Percentiles rank a stretch among this genome's conserved stretches.
phyloP scores from a whole-genome alignment of 2,329 filamentous ascomycete species.

The Colletotrichum cereale region DNA sequence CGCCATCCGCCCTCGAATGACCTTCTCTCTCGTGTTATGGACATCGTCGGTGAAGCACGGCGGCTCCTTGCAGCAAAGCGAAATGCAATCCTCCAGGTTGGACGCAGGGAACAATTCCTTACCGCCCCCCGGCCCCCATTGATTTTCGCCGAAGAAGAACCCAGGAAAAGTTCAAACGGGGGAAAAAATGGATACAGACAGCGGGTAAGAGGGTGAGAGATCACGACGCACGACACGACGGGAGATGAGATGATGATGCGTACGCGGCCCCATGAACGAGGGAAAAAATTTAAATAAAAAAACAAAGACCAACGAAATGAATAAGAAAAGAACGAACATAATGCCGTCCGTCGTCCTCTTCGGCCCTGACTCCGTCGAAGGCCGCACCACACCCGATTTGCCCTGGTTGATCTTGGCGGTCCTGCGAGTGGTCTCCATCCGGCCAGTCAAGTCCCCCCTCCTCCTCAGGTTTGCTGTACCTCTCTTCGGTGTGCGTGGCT shows the following conservation, averaged over 20 bases:
- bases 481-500: too few relatives aligned
- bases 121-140: neutral
- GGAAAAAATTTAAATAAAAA: too few relatives aligned
- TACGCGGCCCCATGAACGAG: neutral
- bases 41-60: neutral
- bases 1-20: neutral
- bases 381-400: conserved; percentile 1
- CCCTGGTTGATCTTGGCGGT: conserved; percentile 14
- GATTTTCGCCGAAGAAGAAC: neutral
- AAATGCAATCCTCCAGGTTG: neutral
- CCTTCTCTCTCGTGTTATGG: neutral
- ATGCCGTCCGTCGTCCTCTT: neutral
- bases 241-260: neutral
- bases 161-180: neutral
- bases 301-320: neutral
- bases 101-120: neutral
- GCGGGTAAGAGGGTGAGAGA: neutral
- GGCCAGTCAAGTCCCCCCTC: too few relatives aligned
- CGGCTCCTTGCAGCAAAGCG: conserved; percentile 19
- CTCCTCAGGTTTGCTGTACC: too few relatives aligned
- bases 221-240: too few relatives aligned
- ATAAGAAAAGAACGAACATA: neutral
- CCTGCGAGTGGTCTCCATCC: too few relatives aligned
- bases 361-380: conserved; percentile 16
- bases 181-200: neutral